Percentiles rank a stretch among this genome's conserved stretches.
phyloP scores from a whole-genome alignment of 2,329 filamentous ascomycete genomes.

The Clarireedia hainanense region DNA sequence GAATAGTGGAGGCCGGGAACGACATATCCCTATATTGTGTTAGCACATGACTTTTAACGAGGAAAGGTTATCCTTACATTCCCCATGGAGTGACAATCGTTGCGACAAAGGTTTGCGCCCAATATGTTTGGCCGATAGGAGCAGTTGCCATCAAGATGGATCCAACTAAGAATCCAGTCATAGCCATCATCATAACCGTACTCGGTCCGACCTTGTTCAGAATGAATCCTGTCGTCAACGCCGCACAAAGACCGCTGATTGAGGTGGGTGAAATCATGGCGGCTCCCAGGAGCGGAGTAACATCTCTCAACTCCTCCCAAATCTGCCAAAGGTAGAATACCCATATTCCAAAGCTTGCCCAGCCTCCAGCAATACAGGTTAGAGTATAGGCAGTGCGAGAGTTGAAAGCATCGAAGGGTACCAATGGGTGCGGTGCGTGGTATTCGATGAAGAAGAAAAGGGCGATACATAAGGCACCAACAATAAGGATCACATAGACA shows the following conservation, averaged over 20 bases:
- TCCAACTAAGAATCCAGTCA: conserved; percentile 34
- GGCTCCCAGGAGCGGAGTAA: conserved; percentile 26
- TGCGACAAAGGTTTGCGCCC: conserved; percentile 53
- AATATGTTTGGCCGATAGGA: conserved; percentile 41
- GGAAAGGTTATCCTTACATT: conserved; percentile 22
- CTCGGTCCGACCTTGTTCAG: conserved; percentile 26
- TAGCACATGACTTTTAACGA: background rate
- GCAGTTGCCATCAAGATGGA: conserved; percentile 21
- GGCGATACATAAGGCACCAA: conserved; percentile 45
- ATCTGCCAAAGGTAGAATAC: conserved; percentile 23
- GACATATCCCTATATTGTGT: conserved; percentile 43
- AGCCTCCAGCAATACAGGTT: conserved; percentile 22
- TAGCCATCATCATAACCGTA: conserved; percentile 31
- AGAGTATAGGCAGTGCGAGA: conserved; percentile 42
- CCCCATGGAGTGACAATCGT: conserved; percentile 45
- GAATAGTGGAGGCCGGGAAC: conserved; percentile 43
- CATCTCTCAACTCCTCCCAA: conserved; percentile 20
- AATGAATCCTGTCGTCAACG: conserved; percentile 30
- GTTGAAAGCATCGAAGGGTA: conserved; percentile 46
- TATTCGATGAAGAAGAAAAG: conserved; percentile 48
- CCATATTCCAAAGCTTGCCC: conserved; percentile 26
- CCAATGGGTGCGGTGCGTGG: conserved; percentile 41
- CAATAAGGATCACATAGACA: conserved; percentile 40
- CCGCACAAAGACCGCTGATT: conserved; percentile 28
- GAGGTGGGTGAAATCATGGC: conserved; percentile 26